A percentile compares a stretch with the other conserved stretches of the same genome.
Evolutionary conservation across 1,284 basidiomycete species (phyloP).

Genomic region (Omphalotus olearius): DNA sequence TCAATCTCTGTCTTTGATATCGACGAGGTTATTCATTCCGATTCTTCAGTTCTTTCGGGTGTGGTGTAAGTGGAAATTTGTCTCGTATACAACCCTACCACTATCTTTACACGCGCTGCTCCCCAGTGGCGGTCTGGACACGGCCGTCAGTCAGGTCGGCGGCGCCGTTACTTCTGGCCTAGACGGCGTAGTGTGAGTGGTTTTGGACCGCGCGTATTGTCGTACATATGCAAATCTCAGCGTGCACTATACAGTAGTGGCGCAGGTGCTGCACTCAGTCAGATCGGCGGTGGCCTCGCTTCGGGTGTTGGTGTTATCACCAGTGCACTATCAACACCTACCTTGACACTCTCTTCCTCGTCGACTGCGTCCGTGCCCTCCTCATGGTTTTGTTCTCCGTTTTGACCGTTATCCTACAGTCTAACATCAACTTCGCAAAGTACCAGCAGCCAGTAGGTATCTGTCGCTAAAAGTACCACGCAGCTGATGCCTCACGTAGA

Average conservation of each 20-base stretch:
- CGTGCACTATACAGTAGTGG: constrained; percentile 9
- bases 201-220: not conserved
- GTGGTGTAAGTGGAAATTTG: constrained; percentile 1
- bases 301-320: constrained; percentile 16
- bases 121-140: not conserved
- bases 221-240: not conserved
- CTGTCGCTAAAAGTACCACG: not conserved
- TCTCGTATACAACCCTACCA: not conserved
- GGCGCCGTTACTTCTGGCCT: not conserved
- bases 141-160: not conserved
- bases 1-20: not conserved
- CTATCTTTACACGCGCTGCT: not conserved
- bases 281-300: constrained; percentile 14
- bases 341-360: constrained; percentile 5
- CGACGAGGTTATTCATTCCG: not conserved
- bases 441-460: constrained; percentile 1
- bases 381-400: no score
- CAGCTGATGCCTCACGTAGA: constrained; percentile 4
- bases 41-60: constrained; percentile 15
- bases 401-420: no score
- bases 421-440: not conserved
- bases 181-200: constrained; percentile 1
- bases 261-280: constrained; percentile 9
- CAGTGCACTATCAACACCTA: constrained; percentile 17
- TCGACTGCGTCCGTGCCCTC: no score